Conservation (phyloP, 108 stramenopile genomes). For the Pinguiococcus pyrenoidosus region DNA sequence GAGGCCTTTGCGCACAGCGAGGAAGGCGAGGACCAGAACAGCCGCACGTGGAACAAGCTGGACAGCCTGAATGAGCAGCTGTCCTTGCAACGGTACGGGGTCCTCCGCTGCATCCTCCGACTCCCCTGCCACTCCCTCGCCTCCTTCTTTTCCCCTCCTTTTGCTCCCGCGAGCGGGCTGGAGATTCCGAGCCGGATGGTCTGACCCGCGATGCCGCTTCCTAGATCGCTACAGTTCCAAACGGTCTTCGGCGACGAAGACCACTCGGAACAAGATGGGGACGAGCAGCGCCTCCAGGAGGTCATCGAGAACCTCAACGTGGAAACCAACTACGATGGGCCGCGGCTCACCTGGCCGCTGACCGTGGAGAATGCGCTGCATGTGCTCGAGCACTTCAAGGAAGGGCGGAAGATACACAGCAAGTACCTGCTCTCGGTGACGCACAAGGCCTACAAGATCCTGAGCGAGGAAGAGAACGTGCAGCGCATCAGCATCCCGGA, state of each 20-base stretch:
- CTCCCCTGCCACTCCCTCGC: background rate
- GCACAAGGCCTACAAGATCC: slow-evolving; percentile 5
- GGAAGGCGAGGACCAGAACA: no score
- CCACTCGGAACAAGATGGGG: slow-evolving; percentile 13
- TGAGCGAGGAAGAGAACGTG: slow-evolving; percentile 18
- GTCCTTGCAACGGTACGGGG: slow-evolving; percentile 11
- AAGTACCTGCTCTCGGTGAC: slow-evolving; percentile 32
- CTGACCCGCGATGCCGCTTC: background rate
- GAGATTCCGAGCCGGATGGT: no score
- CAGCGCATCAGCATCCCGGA: slow-evolving; percentile 18
- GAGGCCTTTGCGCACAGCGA: no score
- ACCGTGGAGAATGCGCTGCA: slow-evolving; percentile 19
- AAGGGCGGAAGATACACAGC: slow-evolving; percentile 19
- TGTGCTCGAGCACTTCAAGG: slow-evolving; percentile 37
- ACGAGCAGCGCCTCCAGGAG: slow-evolving; percentile 1
- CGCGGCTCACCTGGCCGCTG: slow-evolving; percentile 26
- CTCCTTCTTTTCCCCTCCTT: no score
- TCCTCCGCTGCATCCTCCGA: background rate
- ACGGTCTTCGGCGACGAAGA: slow-evolving; percentile 13
- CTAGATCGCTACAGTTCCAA: slow-evolving; percentile 17
- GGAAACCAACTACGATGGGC: slow-evolving; percentile 13
- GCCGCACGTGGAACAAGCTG: slow-evolving; percentile 27
- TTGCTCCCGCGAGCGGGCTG: no score
- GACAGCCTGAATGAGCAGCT: slow-evolving; percentile 29
- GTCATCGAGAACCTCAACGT: slow-evolving; percentile 16